Base-by-base conservation (phyloP, 2,329 filamentous ascomycete species). In the Arthrobotrys sinensis region DNA sequence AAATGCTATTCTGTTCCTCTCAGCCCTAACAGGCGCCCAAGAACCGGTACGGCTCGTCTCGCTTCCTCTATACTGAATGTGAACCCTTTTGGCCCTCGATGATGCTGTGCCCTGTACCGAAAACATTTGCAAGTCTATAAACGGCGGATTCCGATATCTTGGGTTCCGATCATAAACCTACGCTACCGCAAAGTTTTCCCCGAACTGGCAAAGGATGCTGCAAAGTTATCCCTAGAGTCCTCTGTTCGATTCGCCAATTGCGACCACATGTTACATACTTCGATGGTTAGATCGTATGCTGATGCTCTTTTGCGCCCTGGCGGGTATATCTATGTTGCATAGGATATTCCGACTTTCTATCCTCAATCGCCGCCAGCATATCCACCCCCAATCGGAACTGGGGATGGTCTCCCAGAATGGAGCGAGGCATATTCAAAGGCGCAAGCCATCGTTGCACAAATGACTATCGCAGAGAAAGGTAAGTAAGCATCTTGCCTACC, bases 391-490 rank as follows among this genome's bases (percentile, higher is more conserved):
- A 78, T 78, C 67, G 75, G 75, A 67, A 63, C 67, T 43, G 75
- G 75, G 34, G 43, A 85, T 88, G 0, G 84, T 14, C 57, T 80
- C 38, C 45, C 87, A 4, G 88, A 88, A 72, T 95, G 92, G 92
- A 85, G 86, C 21, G 88, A 88, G 16, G 91, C 91, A 81, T 95
- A 94, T 82, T 85, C 85, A 65, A 93, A 92, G 81, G 92, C 92
- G 0, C 87, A 90, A 72, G 84, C 86, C 2, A 84, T 94, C 12
- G 92, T 95, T 14, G 88, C 89, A 66, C 88, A 89, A 57, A 93
- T 95, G 92, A 94, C 92, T 0, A 84, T 95, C 70, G 92, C 91
- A 1, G 92, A 94, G 83, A 95, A 94, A 85, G 90, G 75, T 78
- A 72, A 55, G 67, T 48, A 66, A 50, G 36, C 45, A n/a, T 28